Evolutionary conservation across 176 grass and related monocot genomes (phyloP).

Genomic region (Raddia distichophylla): DNA sequence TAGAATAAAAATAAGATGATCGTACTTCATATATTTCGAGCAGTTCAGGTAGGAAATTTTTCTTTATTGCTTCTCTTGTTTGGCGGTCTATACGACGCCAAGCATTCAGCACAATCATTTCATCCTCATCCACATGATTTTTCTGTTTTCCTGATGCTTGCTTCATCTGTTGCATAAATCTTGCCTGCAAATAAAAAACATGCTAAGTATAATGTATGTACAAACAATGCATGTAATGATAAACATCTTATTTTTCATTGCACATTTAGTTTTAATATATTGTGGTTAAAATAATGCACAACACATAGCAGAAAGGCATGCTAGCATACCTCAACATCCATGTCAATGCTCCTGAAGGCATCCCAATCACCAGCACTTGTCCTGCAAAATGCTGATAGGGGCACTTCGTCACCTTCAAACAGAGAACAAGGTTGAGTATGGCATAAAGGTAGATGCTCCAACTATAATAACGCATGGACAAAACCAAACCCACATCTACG

Average conservation of each 20-base stretch:
- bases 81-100: conserved; percentile 77
- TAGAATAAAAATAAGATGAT: conserved; percentile 3
- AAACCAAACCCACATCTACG: background rate
- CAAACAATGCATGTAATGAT: conserved; percentile 20
- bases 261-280: conserved; percentile 8
- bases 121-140: conserved; percentile 54
- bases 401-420: conserved; percentile 64
- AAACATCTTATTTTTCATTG: background rate
- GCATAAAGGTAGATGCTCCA: conserved; percentile 15
- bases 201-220: conserved; percentile 2
- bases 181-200: conserved; percentile 48
- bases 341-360: conserved; percentile 83
- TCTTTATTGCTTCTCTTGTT: conserved; percentile 81
- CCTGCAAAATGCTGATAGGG: conserved; percentile 79
- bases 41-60: conserved; percentile 71
- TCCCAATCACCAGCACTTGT: conserved; percentile 83
- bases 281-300: background rate
- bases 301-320: background rate
- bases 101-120: conserved; percentile 61
- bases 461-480: background rate
- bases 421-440: background rate
- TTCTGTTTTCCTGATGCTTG: conserved; percentile 49
- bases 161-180: conserved; percentile 60
- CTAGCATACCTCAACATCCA: conserved; percentile 73
- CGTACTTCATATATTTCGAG: conserved; percentile 80